Evolutionary conservation across 2,329 filamentous ascomycete genomes (phyloP).

Genomic region (Colletotrichum eremochloae): DNA sequence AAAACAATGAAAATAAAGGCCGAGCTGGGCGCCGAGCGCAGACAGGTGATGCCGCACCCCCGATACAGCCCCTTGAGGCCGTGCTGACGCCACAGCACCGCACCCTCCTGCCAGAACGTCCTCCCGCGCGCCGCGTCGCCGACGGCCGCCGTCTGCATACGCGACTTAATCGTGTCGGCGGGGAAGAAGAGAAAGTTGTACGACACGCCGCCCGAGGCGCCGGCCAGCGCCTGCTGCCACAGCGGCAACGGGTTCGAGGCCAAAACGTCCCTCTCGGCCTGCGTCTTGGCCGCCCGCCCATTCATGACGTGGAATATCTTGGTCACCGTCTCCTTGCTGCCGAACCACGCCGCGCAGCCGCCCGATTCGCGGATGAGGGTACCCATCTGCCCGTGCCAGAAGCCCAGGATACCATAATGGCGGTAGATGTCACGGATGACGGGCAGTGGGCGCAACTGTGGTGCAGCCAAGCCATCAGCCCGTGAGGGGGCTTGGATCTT

Average conservation of each 20-base stretch:
- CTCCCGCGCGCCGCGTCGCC: conserved; percentile 66
- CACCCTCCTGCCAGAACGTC: conserved; percentile 80
- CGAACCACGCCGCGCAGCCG: conserved; percentile 95
- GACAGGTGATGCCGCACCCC: conserved; percentile 93
- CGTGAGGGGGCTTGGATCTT: conserved; percentile 86
- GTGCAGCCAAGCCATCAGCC: conserved; percentile 56
- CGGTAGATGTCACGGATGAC: conserved; percentile 86
- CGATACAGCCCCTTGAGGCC: conserved; percentile 90
- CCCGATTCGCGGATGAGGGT: conserved; percentile 95
- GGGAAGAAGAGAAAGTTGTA: conserved; percentile 99
- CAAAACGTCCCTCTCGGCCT: conserved; percentile 57
- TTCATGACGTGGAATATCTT: conserved; percentile 75
- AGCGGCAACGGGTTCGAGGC: conserved; percentile 74
- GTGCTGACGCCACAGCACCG: conserved; percentile 82
- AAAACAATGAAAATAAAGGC: conserved; percentile 98
- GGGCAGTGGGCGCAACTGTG: conserved; percentile 72
- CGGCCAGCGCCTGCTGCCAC: conserved; percentile 89
- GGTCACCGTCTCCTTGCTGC: conserved; percentile 85
- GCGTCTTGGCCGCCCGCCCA: conserved; percentile 55
- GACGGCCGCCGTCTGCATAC: conserved; percentile 91
- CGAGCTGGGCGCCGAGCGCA: conserved; percentile 91
- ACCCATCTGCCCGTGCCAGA: conserved; percentile 95
- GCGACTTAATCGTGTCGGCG: conserved; percentile 95
- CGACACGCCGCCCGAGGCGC: conserved; percentile 88
- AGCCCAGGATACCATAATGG: conserved; percentile 85